Evolutionary conservation across 805 yeast species (phyloP).

Genomic region (Wickerhamiella shivajii): DNA sequence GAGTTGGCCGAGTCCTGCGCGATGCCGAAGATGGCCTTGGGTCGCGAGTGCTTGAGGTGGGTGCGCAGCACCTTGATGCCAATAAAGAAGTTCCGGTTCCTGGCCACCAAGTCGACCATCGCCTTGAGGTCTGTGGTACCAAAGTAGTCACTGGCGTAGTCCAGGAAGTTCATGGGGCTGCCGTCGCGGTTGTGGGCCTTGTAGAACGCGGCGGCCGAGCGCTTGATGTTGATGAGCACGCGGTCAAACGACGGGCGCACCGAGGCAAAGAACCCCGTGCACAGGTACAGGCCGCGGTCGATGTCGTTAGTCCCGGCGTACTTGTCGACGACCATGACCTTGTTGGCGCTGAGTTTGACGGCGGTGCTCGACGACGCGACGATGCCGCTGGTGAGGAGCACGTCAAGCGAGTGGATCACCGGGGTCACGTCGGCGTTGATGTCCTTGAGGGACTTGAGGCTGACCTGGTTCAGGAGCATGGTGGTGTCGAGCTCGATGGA

Average conservation of each 20-base stretch:
- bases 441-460: background rate
- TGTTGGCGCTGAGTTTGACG: conserved; percentile 6
- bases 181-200: conserved; percentile 9
- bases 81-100: conserved; percentile 6
- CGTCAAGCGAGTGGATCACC: conserved; percentile 5
- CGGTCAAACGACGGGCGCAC: conserved; percentile 8
- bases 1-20: conserved; percentile 3
- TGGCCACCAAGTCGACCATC: conserved; percentile 3
- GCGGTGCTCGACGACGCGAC: conserved; percentile 1
- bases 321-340: conserved; percentile 7
- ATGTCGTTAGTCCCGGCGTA: conserved; percentile 3
- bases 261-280: conserved; percentile 5
- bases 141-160: conserved; percentile 6
- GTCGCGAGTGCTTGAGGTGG: conserved; percentile 7
- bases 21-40: conserved; percentile 9
- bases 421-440: conserved; percentile 1
- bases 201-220: conserved; percentile 7
- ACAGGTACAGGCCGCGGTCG: conserved; percentile 6
- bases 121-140: conserved; percentile 2
- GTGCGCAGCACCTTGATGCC: conserved; percentile 7
- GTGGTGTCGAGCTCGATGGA: conserved; percentile 3
- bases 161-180: conserved; percentile 6
- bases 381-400: conserved; percentile 6
- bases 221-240: conserved; percentile 8
- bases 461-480: conserved; percentile 2